Percentiles rank a stretch among this genome's conserved stretches.
phyloP scores from a whole-genome alignment of 495 filamentous ascomycete genomes.

The Aspergillus sparsus region DNA sequence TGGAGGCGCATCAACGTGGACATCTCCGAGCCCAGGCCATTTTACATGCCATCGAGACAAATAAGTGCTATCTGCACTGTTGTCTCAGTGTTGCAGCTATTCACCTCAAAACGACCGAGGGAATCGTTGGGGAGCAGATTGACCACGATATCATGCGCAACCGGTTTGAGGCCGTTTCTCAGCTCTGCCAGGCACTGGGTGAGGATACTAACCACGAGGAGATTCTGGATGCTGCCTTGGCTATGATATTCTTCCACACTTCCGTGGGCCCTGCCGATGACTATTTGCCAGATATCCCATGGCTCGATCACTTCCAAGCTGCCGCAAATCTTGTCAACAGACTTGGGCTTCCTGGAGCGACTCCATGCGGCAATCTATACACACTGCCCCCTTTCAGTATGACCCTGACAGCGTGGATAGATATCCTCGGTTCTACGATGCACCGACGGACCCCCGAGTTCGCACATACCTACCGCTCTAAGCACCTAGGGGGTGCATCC shows the following conservation, averaged over 20 bases:
- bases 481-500: slow-evolving; percentile 72
- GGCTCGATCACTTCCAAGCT: slow-evolving; percentile 95
- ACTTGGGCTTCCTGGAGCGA: slow-evolving; percentile 73
- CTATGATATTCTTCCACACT: slow-evolving; percentile 97
- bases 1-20: slow-evolving; percentile 84
- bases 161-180: slow-evolving; percentile 82
- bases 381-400: slow-evolving; percentile 87
- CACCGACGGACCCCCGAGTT: slow-evolving; percentile 80
- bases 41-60: slow-evolving; percentile 79
- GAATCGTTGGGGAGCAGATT: slow-evolving; percentile 69
- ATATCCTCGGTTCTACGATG: slow-evolving; percentile 95
- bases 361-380: slow-evolving; percentile 55
- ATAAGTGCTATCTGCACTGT: slow-evolving; percentile 93
- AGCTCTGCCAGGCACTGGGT: slow-evolving; percentile 81
- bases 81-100: slow-evolving; percentile 95
- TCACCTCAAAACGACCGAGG: slow-evolving; percentile 78
- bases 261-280: slow-evolving; percentile 86
- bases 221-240: slow-evolving; percentile 90
- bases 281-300: slow-evolving; percentile 87
- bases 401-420: slow-evolving; percentile 93
- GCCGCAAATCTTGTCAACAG: slow-evolving; percentile 78
- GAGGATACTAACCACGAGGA: slow-evolving; percentile 78
- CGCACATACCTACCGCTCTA: slow-evolving; percentile 87
- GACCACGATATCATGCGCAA: slow-evolving; percentile 94
- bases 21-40: slow-evolving; percentile 76